Base-by-base conservation (phyloP, 2,329 filamentous ascomycete species). In the Botryotinia calthae region DNA sequence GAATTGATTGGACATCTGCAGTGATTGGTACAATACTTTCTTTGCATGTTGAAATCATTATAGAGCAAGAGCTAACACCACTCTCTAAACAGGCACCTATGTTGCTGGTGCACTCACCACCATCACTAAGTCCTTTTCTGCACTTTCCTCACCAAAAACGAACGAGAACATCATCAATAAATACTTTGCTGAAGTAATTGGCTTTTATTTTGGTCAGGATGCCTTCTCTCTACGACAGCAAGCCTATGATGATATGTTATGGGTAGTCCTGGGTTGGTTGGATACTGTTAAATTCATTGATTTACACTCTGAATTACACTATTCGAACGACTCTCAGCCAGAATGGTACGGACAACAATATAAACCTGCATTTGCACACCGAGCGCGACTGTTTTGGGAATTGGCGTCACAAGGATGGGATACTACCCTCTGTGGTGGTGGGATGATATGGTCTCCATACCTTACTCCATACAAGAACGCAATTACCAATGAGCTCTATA, bases 1-100 rank as follows among this genome's bases (percentile, higher is more conserved):
- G 93, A 46, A 98, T 97, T 78, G 95, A 98, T 83, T 98, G 95
- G 95, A 98, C 95, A 0, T 91, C 90, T 28, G 95, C 95, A 6
- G 93, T 98, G 14, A 85, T 93, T 77, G 70, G 70, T 63, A 63
- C 28, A 20, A 1, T 42, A 20, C 40, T 63, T 42, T 63, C 37
- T 63, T n/a, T 20, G 25, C n/a, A 28, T 44, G 61, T 44, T n/a
- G n/a, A 63, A n/a, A 44, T 42, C 9, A 20, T 20, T 6, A 4
- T 10, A 44, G 16, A 44, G 37, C 61, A 28, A 44, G n/a, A 63
- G 42, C 61, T 63, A 12, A 63, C 37, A 28, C 37, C 8, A 42
- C 16, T 22, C 28, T 63, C 9, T 12, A 28, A 90, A 90, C n/a
- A 63, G 61, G 61, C 61, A 97, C 95, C 0, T 90, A 95, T 72